Evolutionary conservation across 139 green algal genomes (phyloP).

Genomic region (Tetradesmus obliquus): DNA sequence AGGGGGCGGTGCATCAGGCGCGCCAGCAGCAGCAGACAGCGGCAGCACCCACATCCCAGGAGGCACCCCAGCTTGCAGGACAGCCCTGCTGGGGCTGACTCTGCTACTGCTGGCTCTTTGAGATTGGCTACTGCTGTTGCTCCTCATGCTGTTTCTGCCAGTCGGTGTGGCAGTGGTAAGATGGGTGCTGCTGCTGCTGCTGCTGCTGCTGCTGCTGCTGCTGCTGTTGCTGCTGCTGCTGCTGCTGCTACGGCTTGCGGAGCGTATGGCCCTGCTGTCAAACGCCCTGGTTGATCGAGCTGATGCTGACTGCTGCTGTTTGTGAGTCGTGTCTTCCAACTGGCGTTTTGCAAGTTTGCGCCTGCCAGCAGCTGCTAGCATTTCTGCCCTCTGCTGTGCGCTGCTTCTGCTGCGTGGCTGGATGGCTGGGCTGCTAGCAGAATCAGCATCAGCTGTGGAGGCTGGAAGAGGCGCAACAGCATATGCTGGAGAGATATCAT

Average conservation of each 20-base stretch:
- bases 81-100: not conserved
- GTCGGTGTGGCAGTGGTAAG: not conserved
- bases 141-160: not conserved
- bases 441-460: not conserved
- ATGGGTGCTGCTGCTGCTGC: not conserved
- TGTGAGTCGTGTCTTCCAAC: not conserved
- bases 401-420: not conserved
- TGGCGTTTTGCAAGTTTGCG: not conserved
- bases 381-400: too few relatives aligned
- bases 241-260: not conserved
- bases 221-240: not conserved
- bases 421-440: not conserved
- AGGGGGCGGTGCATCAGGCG: not conserved
- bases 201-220: not conserved
- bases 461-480: not conserved
- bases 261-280: too few relatives aligned
- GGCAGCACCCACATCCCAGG: not conserved
- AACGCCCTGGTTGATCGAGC: too few relatives aligned
- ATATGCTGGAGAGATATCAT: not conserved
- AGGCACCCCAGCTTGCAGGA: not conserved
- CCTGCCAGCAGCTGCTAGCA: not conserved
- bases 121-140: not conserved
- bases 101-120: not conserved
- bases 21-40: not conserved
- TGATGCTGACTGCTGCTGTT: not conserved